Conservation (phyloP, 2,329 filamentous ascomycete species). For the Bipolaris cookei region DNA sequence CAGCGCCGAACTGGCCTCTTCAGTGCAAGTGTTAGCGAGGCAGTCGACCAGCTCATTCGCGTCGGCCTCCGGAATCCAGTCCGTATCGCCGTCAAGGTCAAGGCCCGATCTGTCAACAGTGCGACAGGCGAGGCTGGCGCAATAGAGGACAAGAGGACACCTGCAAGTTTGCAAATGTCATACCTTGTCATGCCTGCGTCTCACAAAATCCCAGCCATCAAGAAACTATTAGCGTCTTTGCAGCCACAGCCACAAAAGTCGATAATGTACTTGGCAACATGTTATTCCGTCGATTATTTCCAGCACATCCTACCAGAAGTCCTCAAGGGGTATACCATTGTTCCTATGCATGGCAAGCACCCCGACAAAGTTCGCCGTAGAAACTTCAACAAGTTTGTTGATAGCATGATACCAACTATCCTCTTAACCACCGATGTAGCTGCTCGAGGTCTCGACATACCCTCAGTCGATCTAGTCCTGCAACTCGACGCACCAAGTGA, state of each 20-base stretch:
- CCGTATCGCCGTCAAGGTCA: constrained; percentile 92
- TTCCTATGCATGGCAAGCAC: constrained; percentile 91
- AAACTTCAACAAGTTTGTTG: constrained; percentile 83
- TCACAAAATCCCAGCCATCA: constrained; percentile 78
- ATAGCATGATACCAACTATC: constrained; percentile 75
- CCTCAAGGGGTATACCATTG: constrained; percentile 71
- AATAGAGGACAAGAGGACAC: constrained; percentile 83
- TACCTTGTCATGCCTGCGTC: constrained; percentile 78
- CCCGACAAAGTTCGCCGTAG: constrained; percentile 84
- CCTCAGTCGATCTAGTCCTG: constrained; percentile 87
- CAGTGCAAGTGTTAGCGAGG: constrained; percentile 94
- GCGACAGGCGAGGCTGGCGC: constrained; percentile 62
- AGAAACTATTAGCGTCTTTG: constrained; percentile 71
- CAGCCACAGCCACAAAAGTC: constrained; percentile 79
- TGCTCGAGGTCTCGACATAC: constrained; percentile 88
- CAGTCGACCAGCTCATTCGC: constrained; percentile 88
- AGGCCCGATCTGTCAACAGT: constrained; percentile 50
- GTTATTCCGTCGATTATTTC: constrained; percentile 94
- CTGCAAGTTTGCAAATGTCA: constrained; percentile 89
- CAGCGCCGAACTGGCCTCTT: constrained; percentile 93
- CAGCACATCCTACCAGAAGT: constrained; percentile 77
- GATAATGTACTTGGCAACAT: constrained; percentile 92
- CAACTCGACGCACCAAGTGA: constrained; percentile 87
- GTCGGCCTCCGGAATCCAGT: constrained; percentile 93
- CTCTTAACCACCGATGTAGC: constrained; percentile 93